Evolutionary conservation across 129 eudicot genomes (phyloP).

Genomic region (Flaveria sonorensis): DNA sequence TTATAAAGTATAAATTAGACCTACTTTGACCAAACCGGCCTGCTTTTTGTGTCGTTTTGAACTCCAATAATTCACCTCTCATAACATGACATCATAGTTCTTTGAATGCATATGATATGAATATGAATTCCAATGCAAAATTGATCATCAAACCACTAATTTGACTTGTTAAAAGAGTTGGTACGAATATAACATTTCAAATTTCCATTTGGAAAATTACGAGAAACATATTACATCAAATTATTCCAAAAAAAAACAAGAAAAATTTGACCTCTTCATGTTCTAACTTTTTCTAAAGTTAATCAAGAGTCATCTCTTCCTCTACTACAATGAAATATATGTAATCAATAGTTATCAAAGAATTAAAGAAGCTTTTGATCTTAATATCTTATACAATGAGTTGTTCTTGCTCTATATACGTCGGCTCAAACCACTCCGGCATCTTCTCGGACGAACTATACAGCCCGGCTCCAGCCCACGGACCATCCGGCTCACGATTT

Average conservation of each 20-base stretch:
- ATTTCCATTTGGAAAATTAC: conserved; percentile 32
- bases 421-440: conserved; percentile 75
- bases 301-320: conserved; percentile 30
- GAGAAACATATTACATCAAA: conserved; percentile 35
- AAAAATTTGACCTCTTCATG: conserved; percentile 27
- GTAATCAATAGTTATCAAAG: conserved; percentile 34
- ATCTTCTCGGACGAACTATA: conserved; percentile 47
- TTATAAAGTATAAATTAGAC: too few species aligned
- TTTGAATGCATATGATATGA: too few species aligned
- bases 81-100: too few species aligned
- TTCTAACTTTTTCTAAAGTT: conserved; percentile 21
- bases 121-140: neutral
- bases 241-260: conserved; percentile 22
- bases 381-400: conserved; percentile 51
- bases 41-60: too few species aligned
- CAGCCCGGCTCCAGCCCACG: conserved; percentile 69
- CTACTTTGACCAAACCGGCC: too few species aligned
- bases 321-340: conserved; percentile 27
- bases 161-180: neutral
- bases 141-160: conserved; percentile 4
- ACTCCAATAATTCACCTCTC: too few species aligned
- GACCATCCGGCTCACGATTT: conserved; percentile 61
- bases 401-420: conserved; percentile 89
- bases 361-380: conserved; percentile 22
- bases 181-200: conserved; percentile 14